Base-by-base conservation (phyloP, 1,284 basidiomycete genomes). In the Malassezia japonica region DNA sequence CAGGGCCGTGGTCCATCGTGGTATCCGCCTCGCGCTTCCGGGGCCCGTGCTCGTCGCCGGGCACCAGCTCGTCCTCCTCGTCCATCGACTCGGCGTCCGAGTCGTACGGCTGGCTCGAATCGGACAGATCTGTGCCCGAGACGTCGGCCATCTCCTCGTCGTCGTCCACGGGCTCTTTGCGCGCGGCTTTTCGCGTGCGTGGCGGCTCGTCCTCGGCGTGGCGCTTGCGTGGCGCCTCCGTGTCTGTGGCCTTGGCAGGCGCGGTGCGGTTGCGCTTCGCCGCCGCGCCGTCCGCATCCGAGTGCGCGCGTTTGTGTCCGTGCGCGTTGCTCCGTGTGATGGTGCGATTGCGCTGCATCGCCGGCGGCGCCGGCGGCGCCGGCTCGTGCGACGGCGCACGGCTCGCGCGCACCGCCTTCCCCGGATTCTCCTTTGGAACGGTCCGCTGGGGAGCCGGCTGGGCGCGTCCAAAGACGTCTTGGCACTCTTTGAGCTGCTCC, bases 21-120 rank as follows among this genome's bases (percentile, higher is more conserved):
- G 60, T 66, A 41, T 67, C 65, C 1, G 52, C 56, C 8, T 45
- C 40, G 2, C 67, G 55, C 47, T 69, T 69, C n/a, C n/a, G n/a
- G 18, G 10, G 25, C 6, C 15, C 15, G 12, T 12, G 18, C 21
- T 21, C 18, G 3, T 35, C 20, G 6, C 20, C 23, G 4, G 41
- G 29, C 20, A 20, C 43, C 3, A 27, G 35, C 10, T 45, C 43
- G 18, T 34, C 33, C 5, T 45, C 43, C 25, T 24, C 43, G 15
- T 45, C 43, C 21, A 36, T 27, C 16, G 45, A 33, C 20, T 42
- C 40, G 4, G 16, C 16, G 27, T 40, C 38, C 8, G 15, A 20
- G 20, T 40, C 38, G 8, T 29, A n/a, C 3, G 40, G 40, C 40
- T 42, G 25, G 15, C 40, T 42, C 16, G 20, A 24, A 6, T 15